Evolutionary conservation across 2,329 filamentous ascomycete species (phyloP).

Genomic region (Arthrobotrys iridis): DNA sequence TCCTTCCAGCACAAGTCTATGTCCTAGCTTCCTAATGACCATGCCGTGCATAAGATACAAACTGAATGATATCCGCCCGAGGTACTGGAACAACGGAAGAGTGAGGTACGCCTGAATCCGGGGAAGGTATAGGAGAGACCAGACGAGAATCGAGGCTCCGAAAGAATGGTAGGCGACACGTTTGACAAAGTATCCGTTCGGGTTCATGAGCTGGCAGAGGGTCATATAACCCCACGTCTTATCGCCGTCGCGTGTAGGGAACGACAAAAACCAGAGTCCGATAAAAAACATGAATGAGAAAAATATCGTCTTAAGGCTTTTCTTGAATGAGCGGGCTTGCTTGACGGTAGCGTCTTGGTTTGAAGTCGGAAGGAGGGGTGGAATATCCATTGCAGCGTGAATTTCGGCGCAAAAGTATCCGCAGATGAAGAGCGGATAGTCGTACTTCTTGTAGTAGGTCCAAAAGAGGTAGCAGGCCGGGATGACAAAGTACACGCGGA

Average conservation of each 20-base stretch:
- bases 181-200: conserved; percentile 20
- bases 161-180: conserved; percentile 21
- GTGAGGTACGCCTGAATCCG: conserved; percentile 67
- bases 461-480: conserved; percentile 65
- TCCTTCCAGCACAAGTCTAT: conserved; percentile 63
- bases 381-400: conserved; percentile 60
- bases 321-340: conserved; percentile 2
- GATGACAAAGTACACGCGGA: conserved; percentile 63
- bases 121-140: conserved; percentile 59
- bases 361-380: conserved; percentile 47
- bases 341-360: background rate
- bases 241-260: conserved; percentile 37
- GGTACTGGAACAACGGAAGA: conserved; percentile 66
- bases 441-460: conserved; percentile 66
- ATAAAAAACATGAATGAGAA: conserved; percentile 23
- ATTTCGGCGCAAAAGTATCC: conserved; percentile 69
- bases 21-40: conserved; percentile 67
- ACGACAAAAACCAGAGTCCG: conserved; percentile 24
- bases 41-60: conserved; percentile 72
- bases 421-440: conserved; percentile 68
- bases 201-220: conserved; percentile 13
- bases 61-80: conserved; percentile 71
- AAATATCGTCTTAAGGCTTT: conserved; percentile 21
- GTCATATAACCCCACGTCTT: conserved; percentile 21
- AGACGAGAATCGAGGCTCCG: conserved; percentile 57